A percentile compares a stretch with the other conserved stretches of the same genome.
These are phyloP conservation scores for Fusarium nanum DNA, from an alignment of 2,329 filamentous ascomycete species.

Conservation along the genomic window DNA sequence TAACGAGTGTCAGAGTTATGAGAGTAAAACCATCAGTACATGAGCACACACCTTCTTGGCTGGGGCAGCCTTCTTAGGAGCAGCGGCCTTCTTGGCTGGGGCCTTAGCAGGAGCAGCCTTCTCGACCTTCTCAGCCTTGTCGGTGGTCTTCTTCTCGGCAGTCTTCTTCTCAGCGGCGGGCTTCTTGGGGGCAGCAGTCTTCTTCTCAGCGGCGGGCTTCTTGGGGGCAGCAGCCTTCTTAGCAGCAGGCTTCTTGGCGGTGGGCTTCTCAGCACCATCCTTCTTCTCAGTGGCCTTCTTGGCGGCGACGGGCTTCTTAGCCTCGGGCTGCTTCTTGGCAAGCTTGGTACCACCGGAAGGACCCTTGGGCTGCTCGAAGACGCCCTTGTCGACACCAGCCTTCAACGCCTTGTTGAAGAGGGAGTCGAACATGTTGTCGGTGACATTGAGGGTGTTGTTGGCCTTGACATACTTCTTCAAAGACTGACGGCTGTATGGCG, in stretches of 20 bases:
- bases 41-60: slow-evolving; percentile 31
- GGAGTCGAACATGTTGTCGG: slow-evolving; percentile 70
- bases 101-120: slow-evolving; percentile 80
- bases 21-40: neutral
- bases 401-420: slow-evolving; percentile 90
- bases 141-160: slow-evolving; percentile 24
- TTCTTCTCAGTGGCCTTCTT: slow-evolving; percentile 54
- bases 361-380: slow-evolving; percentile 92
- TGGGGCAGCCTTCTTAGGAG: slow-evolving; percentile 51
- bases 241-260: slow-evolving; percentile 49
- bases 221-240: slow-evolving; percentile 54
- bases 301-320: slow-evolving; percentile 52
- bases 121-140: slow-evolving; percentile 48
- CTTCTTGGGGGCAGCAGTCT: slow-evolving; percentile 55
- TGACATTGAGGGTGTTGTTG: slow-evolving; percentile 62
- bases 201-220: slow-evolving; percentile 50
- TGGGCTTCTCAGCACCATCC: slow-evolving; percentile 47
- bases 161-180: slow-evolving; percentile 31
- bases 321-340: slow-evolving; percentile 75
- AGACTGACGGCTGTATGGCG: slow-evolving; percentile 62
- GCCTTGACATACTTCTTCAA: slow-evolving; percentile 71
- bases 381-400: slow-evolving; percentile 84
- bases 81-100: slow-evolving; percentile 49
- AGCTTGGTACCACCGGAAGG: slow-evolving; percentile 93
- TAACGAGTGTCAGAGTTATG: slow-evolving; percentile 4